Evolutionary conservation across 108 stramenopile genomes (phyloP), one percentile per base, ranked within the genome.

Genomic region (Conticribra guillardii): DNA sequence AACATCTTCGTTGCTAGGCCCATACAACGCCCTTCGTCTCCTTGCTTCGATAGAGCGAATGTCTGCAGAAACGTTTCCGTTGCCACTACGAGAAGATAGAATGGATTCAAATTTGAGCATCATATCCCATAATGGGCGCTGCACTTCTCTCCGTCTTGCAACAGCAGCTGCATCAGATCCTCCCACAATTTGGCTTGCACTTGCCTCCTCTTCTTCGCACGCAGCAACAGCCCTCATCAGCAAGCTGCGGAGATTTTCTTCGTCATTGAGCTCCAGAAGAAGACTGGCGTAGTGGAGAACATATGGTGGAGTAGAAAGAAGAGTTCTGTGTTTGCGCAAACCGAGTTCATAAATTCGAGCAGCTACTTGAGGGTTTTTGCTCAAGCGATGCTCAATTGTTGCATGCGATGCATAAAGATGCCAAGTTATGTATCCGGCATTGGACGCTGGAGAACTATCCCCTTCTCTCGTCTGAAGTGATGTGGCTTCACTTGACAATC

Each of bases 291-390:
- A 95, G 21, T 82, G 86, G 34, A 91, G 50, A 44, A 93, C 88
- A 56, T 89, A 96, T 19, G 84, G 75, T 4, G 92, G 84, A 29
- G 78, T 84, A 8, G 88, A 87, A 31, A 96, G 76, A 67, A 96
- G 93, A 19, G 81, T 61, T 32, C 76, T 55, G 58, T 93, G 90
- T 37, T 89, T 91, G 27, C 87, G 78, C 52, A 96, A 67, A 8
- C 95, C 95, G 5, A 96, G 75, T 63, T 96, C 95, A 65, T 89
- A 96, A 33, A 92, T 80, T 8, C 95, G 85, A 41, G 86, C 89
- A 14, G 95, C 95, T 52, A 96, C 79, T 28, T 83, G 79, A 0
- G 90, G 90, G n/a, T 79, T 81, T 32, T 86, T 56, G 62, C 91
- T 89, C 15, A 90, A 70, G 9, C 87, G 83, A 53, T 90, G 90